Conservation (phyloP, 495 filamentous ascomycete species). For the Oidiodendron maius region DNA sequence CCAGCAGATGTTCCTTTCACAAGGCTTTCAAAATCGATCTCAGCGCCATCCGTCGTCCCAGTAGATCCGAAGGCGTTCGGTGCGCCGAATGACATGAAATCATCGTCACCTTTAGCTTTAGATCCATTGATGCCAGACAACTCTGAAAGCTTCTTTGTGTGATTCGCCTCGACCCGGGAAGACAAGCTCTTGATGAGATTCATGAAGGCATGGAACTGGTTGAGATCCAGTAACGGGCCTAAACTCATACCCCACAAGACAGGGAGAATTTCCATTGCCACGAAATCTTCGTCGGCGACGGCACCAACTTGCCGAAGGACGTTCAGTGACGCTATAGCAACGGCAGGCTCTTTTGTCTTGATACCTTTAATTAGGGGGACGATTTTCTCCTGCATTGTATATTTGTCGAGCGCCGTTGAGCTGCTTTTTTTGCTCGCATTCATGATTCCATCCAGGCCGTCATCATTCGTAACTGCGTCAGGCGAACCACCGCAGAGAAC, state of each 20-base stretch:
- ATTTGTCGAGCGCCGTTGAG: slow-evolving; percentile 83
- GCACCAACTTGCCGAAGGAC: slow-evolving; percentile 78
- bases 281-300: slow-evolving; percentile 83
- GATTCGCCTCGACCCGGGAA: slow-evolving; percentile 75
- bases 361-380: slow-evolving; percentile 85
- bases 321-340: slow-evolving; percentile 89
- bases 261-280: slow-evolving; percentile 86
- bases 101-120: slow-evolving; percentile 34
- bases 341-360: slow-evolving; percentile 95
- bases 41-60: slow-evolving; percentile 36
- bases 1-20: slow-evolving; percentile 60
- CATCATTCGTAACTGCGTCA: slow-evolving; percentile 37
- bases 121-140: slow-evolving; percentile 46
- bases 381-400: slow-evolving; percentile 94
- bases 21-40: slow-evolving; percentile 77
- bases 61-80: slow-evolving; percentile 40
- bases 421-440: slow-evolving; percentile 48
- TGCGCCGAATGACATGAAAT: slow-evolving; percentile 55
- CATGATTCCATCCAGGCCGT: slow-evolving; percentile 66
- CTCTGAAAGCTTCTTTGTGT: slow-evolving; percentile 80
- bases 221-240: slow-evolving; percentile 78
- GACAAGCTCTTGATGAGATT: slow-evolving; percentile 75
- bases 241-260: slow-evolving; percentile 88
- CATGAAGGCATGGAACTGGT: slow-evolving; percentile 89
- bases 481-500: slow-evolving; percentile 77